A percentile compares a stretch with the other conserved stretches of the same genome.
These are phyloP conservation scores for Microsporum canis DNA, from an alignment of 2,329 filamentous ascomycete species.

Conservation along the genomic window DNA sequence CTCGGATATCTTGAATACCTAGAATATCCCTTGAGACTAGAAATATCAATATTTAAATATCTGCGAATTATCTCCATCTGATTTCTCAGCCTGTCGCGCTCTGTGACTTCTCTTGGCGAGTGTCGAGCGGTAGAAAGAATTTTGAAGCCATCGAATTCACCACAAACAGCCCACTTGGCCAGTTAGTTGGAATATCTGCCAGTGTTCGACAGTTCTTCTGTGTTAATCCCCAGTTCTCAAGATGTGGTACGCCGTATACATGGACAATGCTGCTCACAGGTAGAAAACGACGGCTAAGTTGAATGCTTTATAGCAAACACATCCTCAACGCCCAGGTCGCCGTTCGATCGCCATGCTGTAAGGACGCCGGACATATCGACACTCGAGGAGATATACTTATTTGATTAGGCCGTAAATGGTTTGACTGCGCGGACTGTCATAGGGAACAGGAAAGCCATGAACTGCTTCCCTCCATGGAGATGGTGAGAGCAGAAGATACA, in stretches of 20 bases:
- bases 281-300: background rate
- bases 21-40: too few relatives aligned
- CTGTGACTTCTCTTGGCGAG: background rate
- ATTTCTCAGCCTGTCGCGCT: background rate
- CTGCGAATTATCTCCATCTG: too few relatives aligned
- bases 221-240: background rate
- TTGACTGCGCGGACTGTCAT: conserved; percentile 96
- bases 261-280: background rate
- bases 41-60: too few relatives aligned
- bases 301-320: conserved; percentile 62
- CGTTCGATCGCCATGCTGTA: conserved; percentile 93
- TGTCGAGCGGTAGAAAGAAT: background rate
- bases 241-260: conserved; percentile 5
- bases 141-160: background rate
- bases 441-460: conserved; percentile 65
- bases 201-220: background rate
- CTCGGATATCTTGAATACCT: too few relatives aligned
- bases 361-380: conserved; percentile 22
- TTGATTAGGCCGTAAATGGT: conserved; percentile 71
- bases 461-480: conserved; percentile 67
- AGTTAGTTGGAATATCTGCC: background rate
- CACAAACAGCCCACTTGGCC: background rate
- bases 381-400: background rate
- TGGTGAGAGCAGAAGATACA: conserved; percentile 43
- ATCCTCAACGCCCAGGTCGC: conserved; percentile 95